Evolutionary conservation across 495 filamentous ascomycete genomes (phyloP), one percentile per base, ranked within the genome.

Genomic region (Penicillium tannophilum): DNA sequence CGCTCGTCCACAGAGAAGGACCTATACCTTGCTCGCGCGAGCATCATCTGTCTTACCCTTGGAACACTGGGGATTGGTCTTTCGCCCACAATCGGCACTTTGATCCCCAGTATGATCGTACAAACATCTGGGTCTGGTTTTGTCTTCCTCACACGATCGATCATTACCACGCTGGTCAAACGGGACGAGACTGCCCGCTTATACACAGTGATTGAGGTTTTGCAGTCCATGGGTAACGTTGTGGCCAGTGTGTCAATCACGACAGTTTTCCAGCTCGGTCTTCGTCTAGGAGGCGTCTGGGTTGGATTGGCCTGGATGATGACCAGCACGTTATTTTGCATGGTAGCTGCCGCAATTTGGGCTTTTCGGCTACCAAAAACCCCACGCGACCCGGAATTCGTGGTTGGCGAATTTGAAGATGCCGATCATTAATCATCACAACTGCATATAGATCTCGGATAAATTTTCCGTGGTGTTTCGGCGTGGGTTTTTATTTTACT

Each of bases 291-390:
- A 3, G 84, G 82, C 0, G 30, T 74, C 5, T 86, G 82, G 83
- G 71, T 75, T 42, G 81, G 81, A 11, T 62, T 85, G 52, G 81
- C 81, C 1, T 84, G 77, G 77, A 79, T 84, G 70, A 79, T 80
- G 63, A 75, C 81, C 6, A 73, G 76, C 24, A 61, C 65, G 0
- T 62, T 81, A 12, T 78, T 79, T 55, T 61, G 63, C 20, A 50
- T 78, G n/a, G 73, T 80, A 0, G 69, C 70, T 10, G 55, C 67
- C 1, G 69, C 74, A 0, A 69, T 83, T 28, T 75, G 70, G 65
- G 66, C 64, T 50, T 77, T 81, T 33, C 65, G 64, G 26, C 51
- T 72, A 42, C 75, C 79, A 16, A 54, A 70, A 16, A 20, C 52
- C 17, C 48, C 64, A 2, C 52, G 39, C 10, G 33, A 35, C 8